Percentiles rank a stretch among this genome's conserved stretches.
Conservation (phyloP, 257 asterid genomes). For the Salvia rosmarinus region DNA sequence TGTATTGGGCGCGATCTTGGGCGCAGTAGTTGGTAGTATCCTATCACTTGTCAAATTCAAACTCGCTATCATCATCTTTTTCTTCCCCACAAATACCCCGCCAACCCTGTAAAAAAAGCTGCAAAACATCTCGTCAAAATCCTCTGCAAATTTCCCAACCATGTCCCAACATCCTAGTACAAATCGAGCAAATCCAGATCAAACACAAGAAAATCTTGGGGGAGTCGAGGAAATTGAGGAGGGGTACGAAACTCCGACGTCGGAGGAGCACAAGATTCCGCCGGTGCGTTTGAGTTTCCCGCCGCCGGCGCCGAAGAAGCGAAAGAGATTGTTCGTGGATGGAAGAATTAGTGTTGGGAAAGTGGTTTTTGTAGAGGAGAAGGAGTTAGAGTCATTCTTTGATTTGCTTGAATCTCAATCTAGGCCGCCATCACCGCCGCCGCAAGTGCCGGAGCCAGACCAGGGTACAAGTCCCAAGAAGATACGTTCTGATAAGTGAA, state of each 20-base stretch:
- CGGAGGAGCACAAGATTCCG: constrained; percentile 41
- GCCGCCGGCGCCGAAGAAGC: constrained; percentile 43
- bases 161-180: constrained; percentile 27
- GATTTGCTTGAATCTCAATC: not conserved
- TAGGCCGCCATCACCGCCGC: not conserved
- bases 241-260: constrained; percentile 45
- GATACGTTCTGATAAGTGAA: constrained; percentile 3
- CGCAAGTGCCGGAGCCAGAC: not conserved
- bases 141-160: not conserved
- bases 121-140: constrained; percentile 3
- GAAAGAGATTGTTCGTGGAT: constrained; percentile 5
- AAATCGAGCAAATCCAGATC: not conserved
- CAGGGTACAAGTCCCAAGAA: not conserved
- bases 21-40: too few species aligned
- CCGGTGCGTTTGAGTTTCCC: constrained; percentile 21
- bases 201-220: not conserved
- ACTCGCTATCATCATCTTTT: constrained; percentile 5
- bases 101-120: constrained; percentile 14
- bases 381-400: constrained; percentile 1
- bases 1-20: too few species aligned
- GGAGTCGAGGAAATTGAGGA: constrained; percentile 26
- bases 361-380: not conserved
- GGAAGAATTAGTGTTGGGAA: not conserved
- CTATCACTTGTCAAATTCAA: not conserved
- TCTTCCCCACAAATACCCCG: not conserved